A percentile compares a stretch with the other conserved stretches of the same genome.
phyloP scores from a whole-genome alignment of 2,329 filamentous ascomycete genomes.

The Cladophialophora yegresii region DNA sequence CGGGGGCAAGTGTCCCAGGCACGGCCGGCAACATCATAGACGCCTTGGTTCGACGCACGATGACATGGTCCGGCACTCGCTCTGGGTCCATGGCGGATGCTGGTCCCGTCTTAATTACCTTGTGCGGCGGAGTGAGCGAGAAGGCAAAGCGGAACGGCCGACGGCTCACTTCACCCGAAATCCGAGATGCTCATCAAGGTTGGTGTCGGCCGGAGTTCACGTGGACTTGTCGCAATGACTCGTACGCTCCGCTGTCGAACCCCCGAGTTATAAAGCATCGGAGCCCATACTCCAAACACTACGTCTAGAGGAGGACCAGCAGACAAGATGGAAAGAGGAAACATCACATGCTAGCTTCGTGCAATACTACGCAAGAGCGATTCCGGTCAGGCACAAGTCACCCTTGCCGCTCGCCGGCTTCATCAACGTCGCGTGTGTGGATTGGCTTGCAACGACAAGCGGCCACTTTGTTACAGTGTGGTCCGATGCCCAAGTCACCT shows the following conservation, averaged over 20 bases:
- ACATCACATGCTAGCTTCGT: background rate
- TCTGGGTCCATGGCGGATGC: background rate
- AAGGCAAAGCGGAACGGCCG: background rate
- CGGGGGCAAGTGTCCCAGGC: background rate
- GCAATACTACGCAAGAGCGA: background rate
- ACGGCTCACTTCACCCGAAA: background rate
- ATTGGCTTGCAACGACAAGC: background rate
- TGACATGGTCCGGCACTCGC: slow-evolving; percentile 11
- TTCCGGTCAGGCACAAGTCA: background rate
- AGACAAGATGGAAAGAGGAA: background rate
- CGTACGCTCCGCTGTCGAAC: background rate
- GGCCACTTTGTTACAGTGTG: background rate
- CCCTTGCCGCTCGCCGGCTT: background rate
- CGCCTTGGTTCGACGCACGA: slow-evolving; percentile 3
- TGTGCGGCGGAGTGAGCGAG: background rate
- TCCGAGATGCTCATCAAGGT: background rate
- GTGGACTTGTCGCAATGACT: background rate
- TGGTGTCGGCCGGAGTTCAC: background rate
- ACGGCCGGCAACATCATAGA: background rate
- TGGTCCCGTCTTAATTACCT: slow-evolving; percentile 3
- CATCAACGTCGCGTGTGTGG: background rate
- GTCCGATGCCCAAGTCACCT: background rate
- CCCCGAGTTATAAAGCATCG: background rate
- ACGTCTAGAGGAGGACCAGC: background rate
- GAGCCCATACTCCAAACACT: background rate